These are phyloP conservation scores for Tulasnella sp. DNA, from an alignment of 768 basidiomycete genomes.

Conservation along the genomic window DNA sequence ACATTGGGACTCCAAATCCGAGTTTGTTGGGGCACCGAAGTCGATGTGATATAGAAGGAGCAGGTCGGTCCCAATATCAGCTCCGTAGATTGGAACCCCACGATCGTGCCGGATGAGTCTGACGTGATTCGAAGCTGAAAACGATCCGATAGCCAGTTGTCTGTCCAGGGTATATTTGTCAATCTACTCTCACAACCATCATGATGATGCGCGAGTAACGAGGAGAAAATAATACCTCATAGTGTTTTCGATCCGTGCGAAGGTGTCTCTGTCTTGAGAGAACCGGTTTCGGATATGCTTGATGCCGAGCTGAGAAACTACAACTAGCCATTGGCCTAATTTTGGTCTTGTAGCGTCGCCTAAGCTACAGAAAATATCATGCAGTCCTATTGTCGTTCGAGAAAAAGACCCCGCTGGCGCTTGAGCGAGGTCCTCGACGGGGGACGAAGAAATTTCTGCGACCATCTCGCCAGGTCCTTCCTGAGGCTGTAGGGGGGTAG, in stretches of 20 bases:
- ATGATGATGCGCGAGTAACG: background rate
- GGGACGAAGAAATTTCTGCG: background rate
- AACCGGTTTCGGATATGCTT: background rate
- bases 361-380: background rate
- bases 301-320: background rate
- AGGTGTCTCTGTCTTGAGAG: background rate
- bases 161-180: conserved; percentile 38
- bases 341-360: background rate
- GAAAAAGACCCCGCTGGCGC: background rate
- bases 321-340: background rate
- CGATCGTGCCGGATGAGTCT: conserved; percentile 41
- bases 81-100: conserved; percentile 60
- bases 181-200: background rate
- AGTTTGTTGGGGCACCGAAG: background rate
- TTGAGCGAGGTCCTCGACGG: background rate
- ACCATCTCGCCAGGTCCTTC: background rate
- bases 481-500: background rate
- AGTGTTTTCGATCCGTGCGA: background rate
- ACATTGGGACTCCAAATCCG: background rate
- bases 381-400: background rate
- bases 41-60: conserved; percentile 40
- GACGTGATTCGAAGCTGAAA: conserved; percentile 67
- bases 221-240: background rate
- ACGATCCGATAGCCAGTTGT: conserved; percentile 64
- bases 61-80: conserved; percentile 56